phyloP scores from a whole-genome alignment of 768 basidiomycete species.

The Fistulinella prunicolor region DNA sequence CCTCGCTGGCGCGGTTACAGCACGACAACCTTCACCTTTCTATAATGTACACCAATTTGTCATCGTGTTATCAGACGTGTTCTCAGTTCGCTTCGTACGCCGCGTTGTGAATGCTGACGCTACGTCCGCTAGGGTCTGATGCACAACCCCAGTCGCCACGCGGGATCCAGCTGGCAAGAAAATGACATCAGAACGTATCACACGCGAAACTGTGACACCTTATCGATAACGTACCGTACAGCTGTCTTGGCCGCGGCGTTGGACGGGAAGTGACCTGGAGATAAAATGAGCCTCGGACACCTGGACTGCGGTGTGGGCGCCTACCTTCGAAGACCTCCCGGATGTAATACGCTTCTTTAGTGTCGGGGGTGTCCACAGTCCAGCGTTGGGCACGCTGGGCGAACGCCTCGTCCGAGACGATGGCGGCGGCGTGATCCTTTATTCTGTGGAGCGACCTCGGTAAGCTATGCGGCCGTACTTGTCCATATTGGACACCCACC shows the following conservation, averaged over 20 bases:
- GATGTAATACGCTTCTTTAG: slow-evolving; percentile 95
- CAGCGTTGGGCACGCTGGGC: slow-evolving; percentile 70
- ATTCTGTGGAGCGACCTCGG: slow-evolving; percentile 49
- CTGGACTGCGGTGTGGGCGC: neutral
- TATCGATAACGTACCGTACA: slow-evolving; percentile 60
- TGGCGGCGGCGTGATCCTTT: slow-evolving; percentile 76
- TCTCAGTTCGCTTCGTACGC: slow-evolving; percentile 60
- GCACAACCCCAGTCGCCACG: slow-evolving; percentile 96
- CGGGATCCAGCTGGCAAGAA: slow-evolving; percentile 74
- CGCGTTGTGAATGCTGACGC: slow-evolving; percentile 92
- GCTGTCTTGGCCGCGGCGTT: slow-evolving; percentile 87
- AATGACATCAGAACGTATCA: slow-evolving; percentile 12
- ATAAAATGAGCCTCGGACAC: slow-evolving; percentile 4
- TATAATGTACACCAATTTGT: slow-evolving; percentile 19
- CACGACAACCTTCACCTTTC: slow-evolving; percentile 9
- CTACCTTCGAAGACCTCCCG: slow-evolving; percentile 86
- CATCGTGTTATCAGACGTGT: slow-evolving; percentile 13
- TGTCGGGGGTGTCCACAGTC: slow-evolving; percentile 80
- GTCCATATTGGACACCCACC: slow-evolving; percentile 48
- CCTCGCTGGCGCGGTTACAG: slow-evolving; percentile 23
- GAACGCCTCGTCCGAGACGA: slow-evolving; percentile 81
- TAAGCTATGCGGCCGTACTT: neutral
- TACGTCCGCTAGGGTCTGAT: slow-evolving; percentile 91
- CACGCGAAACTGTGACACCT: too few relatives aligned
- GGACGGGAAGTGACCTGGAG: slow-evolving; percentile 73